phyloP scores from a whole-genome alignment of 495 filamentous ascomycete genomes.

The Recurvomyces mirabilis region DNA sequence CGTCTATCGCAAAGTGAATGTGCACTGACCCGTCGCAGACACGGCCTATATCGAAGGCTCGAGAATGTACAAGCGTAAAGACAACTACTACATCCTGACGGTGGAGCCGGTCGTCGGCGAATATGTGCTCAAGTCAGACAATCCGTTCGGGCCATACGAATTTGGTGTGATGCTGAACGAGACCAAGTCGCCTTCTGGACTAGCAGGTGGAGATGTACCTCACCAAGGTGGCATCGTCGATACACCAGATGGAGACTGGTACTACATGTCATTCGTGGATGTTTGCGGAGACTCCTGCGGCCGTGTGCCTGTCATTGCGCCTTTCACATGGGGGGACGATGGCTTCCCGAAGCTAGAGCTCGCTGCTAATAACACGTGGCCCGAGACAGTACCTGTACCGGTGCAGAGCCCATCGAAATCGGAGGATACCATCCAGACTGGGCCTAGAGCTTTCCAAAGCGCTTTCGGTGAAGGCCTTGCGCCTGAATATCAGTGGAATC shows the following conservation, averaged over 20 bases:
- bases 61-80: conserved; percentile 46
- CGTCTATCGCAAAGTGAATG: conserved; percentile 17
- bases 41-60: conserved; percentile 41
- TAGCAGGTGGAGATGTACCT: conserved; percentile 35
- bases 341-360: conserved; percentile 29
- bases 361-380: conserved; percentile 34
- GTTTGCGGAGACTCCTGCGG: conserved; percentile 36
- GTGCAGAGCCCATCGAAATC: conserved; percentile 13
- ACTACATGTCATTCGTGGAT: conserved; percentile 47
- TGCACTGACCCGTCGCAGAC: conserved; percentile 1
- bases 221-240: conserved; percentile 49
- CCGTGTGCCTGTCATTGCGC: conserved; percentile 47
- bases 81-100: conserved; percentile 43
- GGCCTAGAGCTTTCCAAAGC: conserved; percentile 38
- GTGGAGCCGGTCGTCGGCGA: conserved; percentile 37
- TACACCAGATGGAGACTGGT: conserved; percentile 43
- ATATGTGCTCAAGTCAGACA: conserved; percentile 34
- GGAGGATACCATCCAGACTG: conserved; percentile 15
- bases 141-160: conserved; percentile 18
- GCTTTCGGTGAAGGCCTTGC: conserved; percentile 21
- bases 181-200: conserved; percentile 21
- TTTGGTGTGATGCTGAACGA: conserved; percentile 1
- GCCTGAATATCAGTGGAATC: conserved; percentile 51
- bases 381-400: conserved; percentile 34
- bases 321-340: conserved; percentile 39